Evolutionary conservation across 2,329 filamentous ascomycete species (phyloP), one percentile per base, ranked within the genome.

Genomic region (Penicillium frequentans): DNA sequence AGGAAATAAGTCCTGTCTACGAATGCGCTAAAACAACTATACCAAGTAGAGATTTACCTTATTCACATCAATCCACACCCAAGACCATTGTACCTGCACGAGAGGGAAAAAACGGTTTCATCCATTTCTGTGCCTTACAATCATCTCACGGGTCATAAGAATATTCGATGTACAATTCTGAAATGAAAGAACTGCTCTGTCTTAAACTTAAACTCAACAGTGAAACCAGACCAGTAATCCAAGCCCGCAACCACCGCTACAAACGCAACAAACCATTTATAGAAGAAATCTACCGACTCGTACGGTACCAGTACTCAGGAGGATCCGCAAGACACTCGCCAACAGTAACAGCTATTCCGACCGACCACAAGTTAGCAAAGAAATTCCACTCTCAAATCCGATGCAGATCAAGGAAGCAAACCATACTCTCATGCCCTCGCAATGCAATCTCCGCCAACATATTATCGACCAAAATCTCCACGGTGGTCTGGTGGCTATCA

Each of bases 271-370:
- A 14, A 14, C 11, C 26, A 35, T 13, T 7, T 14, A 37, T 24
- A 24, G 21, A 19, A 13, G 21, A 5, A 19, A 24, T 24, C 45
- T 54, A 54, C 10, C 54, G 51, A 14, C 29, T 16, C 16, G 33
- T n/a, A 10, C 73, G 70, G 64, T 86, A 86, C 84, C 83, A 86
- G 60, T 80, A 77, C 16, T 69, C 73, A n/a, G 57, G 57, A 8
- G 82, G 70, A 55, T 86, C 83, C 0, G 79, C 79, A 16, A 86
- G 74, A 56, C 84, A 87, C 57, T 85, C 81, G 0, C 83, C 84
- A 5, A 86, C 79, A 1, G 83, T 83, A 27, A 83, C 82, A 44
- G 79, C 78, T 67, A 62, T 33, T 33, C 62, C 56, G 33, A 19
- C 0, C 2, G 13, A 51, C 21, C 13, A 7, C 16, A 49, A 10